A percentile compares a stretch with the other conserved stretches of the same genome.
Conservation (phyloP, 768 basidiomycete species). For the Lactifluus subvellereus region DNA sequence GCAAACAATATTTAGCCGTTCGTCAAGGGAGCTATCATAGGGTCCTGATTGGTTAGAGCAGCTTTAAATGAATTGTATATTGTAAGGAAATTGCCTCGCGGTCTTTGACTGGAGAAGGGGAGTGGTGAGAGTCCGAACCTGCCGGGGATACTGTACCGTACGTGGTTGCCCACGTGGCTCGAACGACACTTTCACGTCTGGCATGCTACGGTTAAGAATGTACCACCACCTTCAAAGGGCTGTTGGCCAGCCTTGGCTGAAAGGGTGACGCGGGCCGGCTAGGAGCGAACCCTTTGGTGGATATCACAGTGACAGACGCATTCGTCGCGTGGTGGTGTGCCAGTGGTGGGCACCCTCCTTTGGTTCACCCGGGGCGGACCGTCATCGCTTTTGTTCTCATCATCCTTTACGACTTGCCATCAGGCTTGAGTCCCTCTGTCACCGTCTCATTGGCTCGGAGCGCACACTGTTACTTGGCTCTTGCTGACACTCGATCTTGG, state of each 20-base stretch:
- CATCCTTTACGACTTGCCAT: conserved; percentile 6
- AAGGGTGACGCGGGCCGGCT: not conserved
- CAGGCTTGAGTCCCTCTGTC: conserved; percentile 1
- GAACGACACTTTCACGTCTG: not conserved
- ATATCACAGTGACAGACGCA: conserved; percentile 17
- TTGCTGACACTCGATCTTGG: not conserved
- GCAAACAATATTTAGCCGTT: not conserved
- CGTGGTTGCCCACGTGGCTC: conserved; percentile 8
- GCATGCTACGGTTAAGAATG: not conserved
- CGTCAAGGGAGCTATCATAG: not conserved
- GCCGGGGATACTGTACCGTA: not conserved
- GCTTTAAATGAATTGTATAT: not conserved
- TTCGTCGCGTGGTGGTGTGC: not conserved
- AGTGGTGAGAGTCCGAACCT: conserved; percentile 1
- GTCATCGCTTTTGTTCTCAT: conserved; percentile 10
- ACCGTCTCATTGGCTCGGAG: conserved; percentile 2
- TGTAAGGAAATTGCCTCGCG: not conserved
- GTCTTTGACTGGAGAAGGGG: not conserved
- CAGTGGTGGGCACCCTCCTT: not conserved
- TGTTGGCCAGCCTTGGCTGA: not conserved
- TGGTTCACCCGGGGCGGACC: conserved; percentile 8
- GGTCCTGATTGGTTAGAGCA: not conserved
- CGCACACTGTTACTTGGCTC: conserved; percentile 5
- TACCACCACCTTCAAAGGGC: conserved; percentile 8
- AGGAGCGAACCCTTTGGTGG: not conserved